phyloP scores from a whole-genome alignment of 2,329 filamentous ascomycete genomes.

The Aschersonia sp. region DNA sequence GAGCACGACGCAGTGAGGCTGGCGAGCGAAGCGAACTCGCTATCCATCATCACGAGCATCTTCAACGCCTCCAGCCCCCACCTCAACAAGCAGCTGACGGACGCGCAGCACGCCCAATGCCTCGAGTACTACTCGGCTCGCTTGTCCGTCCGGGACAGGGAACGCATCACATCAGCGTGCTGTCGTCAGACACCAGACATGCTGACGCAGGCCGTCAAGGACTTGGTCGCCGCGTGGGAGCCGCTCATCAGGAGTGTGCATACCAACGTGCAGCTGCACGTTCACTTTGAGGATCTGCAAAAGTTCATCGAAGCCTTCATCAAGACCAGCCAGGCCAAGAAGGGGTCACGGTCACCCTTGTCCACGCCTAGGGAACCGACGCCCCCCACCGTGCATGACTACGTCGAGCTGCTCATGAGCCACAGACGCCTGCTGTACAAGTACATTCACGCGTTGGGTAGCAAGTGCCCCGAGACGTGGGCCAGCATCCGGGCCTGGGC shows the following conservation, averaged over 20 bases:
- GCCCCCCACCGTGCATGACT: slow-evolving; percentile 56
- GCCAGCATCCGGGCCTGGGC: slow-evolving; percentile 47
- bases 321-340: slow-evolving; percentile 35
- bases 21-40: slow-evolving; percentile 31
- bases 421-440: slow-evolving; percentile 51
- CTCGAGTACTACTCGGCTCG: slow-evolving; percentile 57
- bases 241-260: slow-evolving; percentile 61
- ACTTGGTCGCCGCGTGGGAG: slow-evolving; percentile 53
- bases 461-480: slow-evolving; percentile 51
- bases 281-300: slow-evolving; percentile 52
- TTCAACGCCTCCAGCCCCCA: slow-evolving; percentile 36
- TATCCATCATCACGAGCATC: slow-evolving; percentile 55
- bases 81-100: slow-evolving; percentile 31
- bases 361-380: slow-evolving; percentile 2
- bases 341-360: slow-evolving; percentile 4
- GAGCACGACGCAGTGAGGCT: slow-evolving; percentile 45
- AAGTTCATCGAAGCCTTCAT: slow-evolving; percentile 59
- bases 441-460: slow-evolving; percentile 56
- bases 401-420: slow-evolving; percentile 48
- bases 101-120: slow-evolving; percentile 47
- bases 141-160: slow-evolving; percentile 60
- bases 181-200: slow-evolving; percentile 58
- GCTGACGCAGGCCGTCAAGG: slow-evolving; percentile 53
- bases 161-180: slow-evolving; percentile 50
- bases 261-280: slow-evolving; percentile 54